Evolutionary conservation across 805 yeast genomes (phyloP).

Genomic region (Kodamaea neixiangensis): DNA sequence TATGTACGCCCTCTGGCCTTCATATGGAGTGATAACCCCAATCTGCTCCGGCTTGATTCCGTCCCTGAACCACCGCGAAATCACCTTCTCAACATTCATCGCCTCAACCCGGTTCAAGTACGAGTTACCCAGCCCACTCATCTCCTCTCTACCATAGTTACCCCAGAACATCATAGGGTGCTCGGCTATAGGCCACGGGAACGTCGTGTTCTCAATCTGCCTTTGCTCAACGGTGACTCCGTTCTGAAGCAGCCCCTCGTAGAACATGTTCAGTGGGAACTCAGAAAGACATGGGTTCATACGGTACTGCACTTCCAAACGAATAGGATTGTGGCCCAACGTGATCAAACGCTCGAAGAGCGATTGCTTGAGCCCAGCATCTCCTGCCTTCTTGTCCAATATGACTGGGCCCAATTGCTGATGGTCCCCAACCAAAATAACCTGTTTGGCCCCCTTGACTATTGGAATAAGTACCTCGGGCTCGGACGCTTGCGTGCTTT

Average conservation of each 20-base stretch:
- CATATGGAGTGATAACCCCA: slow-evolving; percentile 93
- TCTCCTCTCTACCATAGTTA: slow-evolving; percentile 84
- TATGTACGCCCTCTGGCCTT: slow-evolving; percentile 86
- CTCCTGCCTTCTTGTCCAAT: slow-evolving; percentile 73
- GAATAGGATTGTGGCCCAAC: slow-evolving; percentile 79
- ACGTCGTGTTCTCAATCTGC: slow-evolving; percentile 50
- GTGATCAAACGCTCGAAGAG: slow-evolving; percentile 82
- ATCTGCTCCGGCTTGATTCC: slow-evolving; percentile 81
- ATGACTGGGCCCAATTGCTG: slow-evolving; percentile 95
- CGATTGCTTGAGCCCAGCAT: slow-evolving; percentile 85
- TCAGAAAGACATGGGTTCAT: slow-evolving; percentile 90
- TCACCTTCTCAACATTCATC: slow-evolving; percentile 77
- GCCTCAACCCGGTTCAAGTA: slow-evolving; percentile 87
- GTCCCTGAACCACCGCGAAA: slow-evolving; percentile 70
- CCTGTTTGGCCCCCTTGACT: slow-evolving; percentile 86
- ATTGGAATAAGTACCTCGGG: slow-evolving; percentile 90
- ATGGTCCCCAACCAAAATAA: slow-evolving; percentile 91
- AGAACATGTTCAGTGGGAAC: slow-evolving; percentile 87
- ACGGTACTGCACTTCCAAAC: slow-evolving; percentile 91
- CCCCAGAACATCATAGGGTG: slow-evolving; percentile 98
- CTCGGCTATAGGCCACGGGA: slow-evolving; percentile 90
- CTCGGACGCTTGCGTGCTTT: slow-evolving; percentile 91
- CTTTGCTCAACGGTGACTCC: slow-evolving; percentile 84
- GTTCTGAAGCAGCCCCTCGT: slow-evolving; percentile 88
- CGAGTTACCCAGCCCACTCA: slow-evolving; percentile 78